Evolutionary conservation across 106 monocot species (phyloP).

Genomic region (Dendrobium huoshanense): DNA sequence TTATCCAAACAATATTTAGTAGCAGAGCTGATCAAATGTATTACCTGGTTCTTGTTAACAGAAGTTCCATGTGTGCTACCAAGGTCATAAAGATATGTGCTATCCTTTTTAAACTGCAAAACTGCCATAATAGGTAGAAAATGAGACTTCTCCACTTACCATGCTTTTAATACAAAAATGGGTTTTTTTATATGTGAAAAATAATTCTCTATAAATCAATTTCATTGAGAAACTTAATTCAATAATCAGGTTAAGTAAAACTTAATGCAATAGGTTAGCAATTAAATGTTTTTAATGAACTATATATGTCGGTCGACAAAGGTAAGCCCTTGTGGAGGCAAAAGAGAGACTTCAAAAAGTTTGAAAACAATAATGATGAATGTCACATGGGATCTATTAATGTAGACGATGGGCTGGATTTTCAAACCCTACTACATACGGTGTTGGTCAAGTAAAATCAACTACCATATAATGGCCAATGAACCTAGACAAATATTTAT

Average conservation of each 20-base stretch:
- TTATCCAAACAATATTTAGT: not conserved
- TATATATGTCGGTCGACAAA: too few species aligned
- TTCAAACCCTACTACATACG: too few species aligned
- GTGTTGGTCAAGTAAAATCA: too few species aligned
- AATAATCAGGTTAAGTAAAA: not conserved
- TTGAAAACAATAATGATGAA: too few species aligned
- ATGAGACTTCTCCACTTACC: not conserved
- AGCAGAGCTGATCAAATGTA: not conserved
- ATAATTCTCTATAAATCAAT: not conserved
- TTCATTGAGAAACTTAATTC: not conserved
- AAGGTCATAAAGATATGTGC: slow-evolving; percentile 84
- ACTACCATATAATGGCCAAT: too few species aligned
- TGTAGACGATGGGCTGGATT: too few species aligned
- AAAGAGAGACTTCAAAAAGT: too few species aligned
- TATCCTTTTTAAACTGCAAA: slow-evolving; percentile 74
- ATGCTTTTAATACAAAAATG: not conserved
- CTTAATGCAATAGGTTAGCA: not conserved
- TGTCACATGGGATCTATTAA: too few species aligned
- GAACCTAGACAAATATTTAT: too few species aligned
- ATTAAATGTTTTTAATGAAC: too few species aligned
- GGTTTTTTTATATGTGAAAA: not conserved
- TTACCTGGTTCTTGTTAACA: slow-evolving; percentile 83
- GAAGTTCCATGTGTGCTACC: slow-evolving; percentile 92
- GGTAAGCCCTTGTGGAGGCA: too few species aligned
- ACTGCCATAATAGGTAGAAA: slow-evolving; percentile 31